These are phyloP conservation scores for Cyclotella choctawhatcheeana DNA, from an alignment of 108 stramenopile genomes.

Conservation along the genomic window DNA sequence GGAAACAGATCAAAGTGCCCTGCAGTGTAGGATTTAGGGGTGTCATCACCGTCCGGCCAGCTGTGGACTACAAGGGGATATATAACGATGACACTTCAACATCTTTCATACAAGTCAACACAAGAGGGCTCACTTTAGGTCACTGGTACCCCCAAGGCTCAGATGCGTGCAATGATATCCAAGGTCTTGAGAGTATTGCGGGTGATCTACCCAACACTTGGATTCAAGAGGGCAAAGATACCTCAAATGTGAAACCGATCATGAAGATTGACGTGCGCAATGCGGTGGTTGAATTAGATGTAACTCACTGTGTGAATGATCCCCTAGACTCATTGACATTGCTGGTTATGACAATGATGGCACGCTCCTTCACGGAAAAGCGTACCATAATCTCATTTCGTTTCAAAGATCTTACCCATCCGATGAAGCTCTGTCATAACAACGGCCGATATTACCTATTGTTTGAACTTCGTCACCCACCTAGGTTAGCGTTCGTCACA, in stretches of 20 bases:
- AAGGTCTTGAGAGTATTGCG: background rate
- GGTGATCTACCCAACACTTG: background rate
- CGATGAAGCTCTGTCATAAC: background rate
- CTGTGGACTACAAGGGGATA: constrained; percentile 9
- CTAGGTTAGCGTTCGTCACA: background rate
- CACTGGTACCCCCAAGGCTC: constrained; percentile 22
- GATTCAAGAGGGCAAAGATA: background rate
- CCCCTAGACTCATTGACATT: background rate
- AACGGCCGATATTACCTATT: background rate
- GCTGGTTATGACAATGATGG: background rate
- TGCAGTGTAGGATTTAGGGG: constrained; percentile 12
- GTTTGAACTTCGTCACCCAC: constrained; percentile 4
- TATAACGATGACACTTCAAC: constrained; percentile 13
- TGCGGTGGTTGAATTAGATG: constrained; percentile 4
- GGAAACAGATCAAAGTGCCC: background rate
- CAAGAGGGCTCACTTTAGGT: constrained; percentile 11
- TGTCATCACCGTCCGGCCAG: constrained; percentile 13
- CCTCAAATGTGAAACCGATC: constrained; percentile 4
- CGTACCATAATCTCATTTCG: background rate
- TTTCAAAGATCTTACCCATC: constrained; percentile 7
- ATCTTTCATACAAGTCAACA: constrained; percentile 6
- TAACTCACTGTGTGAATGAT: background rate
- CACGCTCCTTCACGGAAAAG: background rate
- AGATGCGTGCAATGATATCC: constrained; percentile 6
- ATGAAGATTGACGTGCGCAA: constrained; percentile 1